Conservation (phyloP, 2,329 filamentous ascomycete genomes). For the Xylaria sp. region DNA sequence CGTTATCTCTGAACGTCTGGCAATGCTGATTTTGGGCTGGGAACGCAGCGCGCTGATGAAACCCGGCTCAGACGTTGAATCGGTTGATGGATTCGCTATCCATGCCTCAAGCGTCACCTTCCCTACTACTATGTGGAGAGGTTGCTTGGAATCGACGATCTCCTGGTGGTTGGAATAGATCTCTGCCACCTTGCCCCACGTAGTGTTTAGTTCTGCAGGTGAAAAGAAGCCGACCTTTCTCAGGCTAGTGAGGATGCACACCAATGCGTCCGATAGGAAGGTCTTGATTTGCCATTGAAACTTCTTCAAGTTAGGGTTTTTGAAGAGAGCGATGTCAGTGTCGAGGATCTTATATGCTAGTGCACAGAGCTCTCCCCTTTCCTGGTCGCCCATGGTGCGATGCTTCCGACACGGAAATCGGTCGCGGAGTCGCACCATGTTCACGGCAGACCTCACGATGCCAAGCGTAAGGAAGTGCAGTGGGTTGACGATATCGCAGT, state of each 20-base stretch:
- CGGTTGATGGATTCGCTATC: too few species aligned
- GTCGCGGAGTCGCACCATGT: background rate
- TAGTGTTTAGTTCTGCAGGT: too few species aligned
- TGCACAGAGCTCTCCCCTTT: background rate
- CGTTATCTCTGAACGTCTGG: too few species aligned
- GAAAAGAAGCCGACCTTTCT: too few species aligned
- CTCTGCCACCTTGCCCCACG: too few species aligned
- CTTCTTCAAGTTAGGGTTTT: conserved; percentile 24
- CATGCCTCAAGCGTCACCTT: too few species aligned
- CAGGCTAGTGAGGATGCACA: conserved; percentile 11
- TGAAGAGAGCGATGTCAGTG: conserved; percentile 1
- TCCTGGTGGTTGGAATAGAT: too few species aligned
- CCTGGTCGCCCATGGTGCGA: background rate
- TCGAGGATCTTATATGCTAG: background rate
- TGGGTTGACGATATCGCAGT: conserved; percentile 31
- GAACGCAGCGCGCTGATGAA: too few species aligned
- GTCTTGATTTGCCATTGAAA: conserved; percentile 26
- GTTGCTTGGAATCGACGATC: too few species aligned
- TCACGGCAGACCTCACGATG: background rate
- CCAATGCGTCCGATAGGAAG: conserved; percentile 18
- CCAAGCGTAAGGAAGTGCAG: background rate
- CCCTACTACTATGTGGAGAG: too few species aligned
- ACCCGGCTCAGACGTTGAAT: too few species aligned
- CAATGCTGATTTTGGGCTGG: too few species aligned
- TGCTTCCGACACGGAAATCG: background rate